phyloP scores from a whole-genome alignment of 768 basidiomycete species.

The Naematelia encephala region DNA sequence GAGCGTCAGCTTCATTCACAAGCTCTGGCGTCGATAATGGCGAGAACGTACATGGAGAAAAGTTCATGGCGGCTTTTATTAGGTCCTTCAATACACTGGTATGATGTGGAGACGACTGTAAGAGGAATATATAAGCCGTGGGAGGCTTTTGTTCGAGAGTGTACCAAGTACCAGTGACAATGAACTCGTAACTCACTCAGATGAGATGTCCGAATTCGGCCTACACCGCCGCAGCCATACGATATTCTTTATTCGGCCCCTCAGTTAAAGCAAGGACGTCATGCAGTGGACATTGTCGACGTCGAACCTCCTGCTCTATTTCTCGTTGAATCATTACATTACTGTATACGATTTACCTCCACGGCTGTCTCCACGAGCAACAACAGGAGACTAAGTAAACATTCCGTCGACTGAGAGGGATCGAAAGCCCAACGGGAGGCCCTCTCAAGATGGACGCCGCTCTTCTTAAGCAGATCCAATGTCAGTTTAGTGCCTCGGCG shows the following conservation, averaged over 20 bases:
- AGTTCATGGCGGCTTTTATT: slow-evolving; percentile 34
- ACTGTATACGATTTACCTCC: neutral
- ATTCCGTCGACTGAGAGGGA: no score
- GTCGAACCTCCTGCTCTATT: no score
- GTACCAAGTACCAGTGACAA: no score
- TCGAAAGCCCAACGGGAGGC: no score
- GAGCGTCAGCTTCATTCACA: neutral
- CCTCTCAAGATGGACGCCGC: slow-evolving; percentile 38
- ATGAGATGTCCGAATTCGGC: slow-evolving; percentile 1
- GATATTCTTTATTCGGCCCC: neutral
- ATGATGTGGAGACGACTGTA: no score
- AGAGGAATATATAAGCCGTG: no score
- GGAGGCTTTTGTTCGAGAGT: neutral
- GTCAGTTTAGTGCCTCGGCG: slow-evolving; percentile 14
- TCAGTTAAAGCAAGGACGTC: neutral
- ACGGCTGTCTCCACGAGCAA: no score
- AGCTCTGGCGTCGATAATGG: neutral
- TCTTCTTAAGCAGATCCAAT: slow-evolving; percentile 41
- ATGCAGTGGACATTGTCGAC: neutral
- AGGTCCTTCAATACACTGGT: no score
- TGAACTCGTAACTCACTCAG: no score
- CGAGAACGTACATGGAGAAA: slow-evolving; percentile 46
- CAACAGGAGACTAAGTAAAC: no score
- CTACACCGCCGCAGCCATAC: slow-evolving; percentile 1
- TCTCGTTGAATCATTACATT: neutral